These are phyloP conservation scores for Aspergillus bertholletiae DNA, from an alignment of 495 filamentous ascomycete species.

Conservation along the genomic window DNA sequence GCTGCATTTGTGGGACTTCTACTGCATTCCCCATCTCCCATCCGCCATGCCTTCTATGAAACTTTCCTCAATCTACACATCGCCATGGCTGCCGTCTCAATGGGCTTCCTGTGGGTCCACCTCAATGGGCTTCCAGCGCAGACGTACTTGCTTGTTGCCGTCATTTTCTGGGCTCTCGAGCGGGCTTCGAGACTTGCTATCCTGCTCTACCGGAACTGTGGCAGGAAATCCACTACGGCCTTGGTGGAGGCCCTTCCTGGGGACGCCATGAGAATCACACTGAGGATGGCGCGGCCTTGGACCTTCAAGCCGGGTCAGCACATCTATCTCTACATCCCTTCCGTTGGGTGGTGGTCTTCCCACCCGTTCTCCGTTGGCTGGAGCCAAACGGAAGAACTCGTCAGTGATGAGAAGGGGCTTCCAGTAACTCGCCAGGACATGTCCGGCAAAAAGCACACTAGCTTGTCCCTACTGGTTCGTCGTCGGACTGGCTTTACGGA, in stretches of 20 bases:
- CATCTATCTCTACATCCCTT: constrained; percentile 77
- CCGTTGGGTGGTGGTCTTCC: constrained; percentile 74
- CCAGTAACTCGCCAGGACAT: constrained; percentile 36
- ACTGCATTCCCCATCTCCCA: constrained; percentile 63
- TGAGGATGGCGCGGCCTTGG: constrained; percentile 74
- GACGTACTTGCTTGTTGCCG: constrained; percentile 61
- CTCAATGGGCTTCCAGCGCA: constrained; percentile 61
- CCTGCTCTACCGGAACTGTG: constrained; percentile 69
- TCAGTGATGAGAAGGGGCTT: constrained; percentile 41
- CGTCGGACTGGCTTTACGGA: constrained; percentile 86
- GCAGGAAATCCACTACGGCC: constrained; percentile 62
- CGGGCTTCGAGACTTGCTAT: constrained; percentile 63
- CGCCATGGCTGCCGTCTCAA: constrained; percentile 55
- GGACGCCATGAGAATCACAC: constrained; percentile 77
- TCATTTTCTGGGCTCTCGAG: constrained; percentile 76
- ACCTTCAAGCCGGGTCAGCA: constrained; percentile 81
- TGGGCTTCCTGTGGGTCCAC: constrained; percentile 71
- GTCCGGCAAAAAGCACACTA: constrained; percentile 44
- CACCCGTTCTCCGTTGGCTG: constrained; percentile 95
- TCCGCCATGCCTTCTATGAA: constrained; percentile 95
- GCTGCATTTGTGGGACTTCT: constrained; percentile 54
- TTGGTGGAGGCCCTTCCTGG: constrained; percentile 74
- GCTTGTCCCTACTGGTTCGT: constrained; percentile 75
- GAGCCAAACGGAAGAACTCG: constrained; percentile 50
- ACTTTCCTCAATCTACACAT: constrained; percentile 86